Evolutionary conservation across 768 basidiomycete species (phyloP).

Genomic region (Tulasnella sp.): DNA sequence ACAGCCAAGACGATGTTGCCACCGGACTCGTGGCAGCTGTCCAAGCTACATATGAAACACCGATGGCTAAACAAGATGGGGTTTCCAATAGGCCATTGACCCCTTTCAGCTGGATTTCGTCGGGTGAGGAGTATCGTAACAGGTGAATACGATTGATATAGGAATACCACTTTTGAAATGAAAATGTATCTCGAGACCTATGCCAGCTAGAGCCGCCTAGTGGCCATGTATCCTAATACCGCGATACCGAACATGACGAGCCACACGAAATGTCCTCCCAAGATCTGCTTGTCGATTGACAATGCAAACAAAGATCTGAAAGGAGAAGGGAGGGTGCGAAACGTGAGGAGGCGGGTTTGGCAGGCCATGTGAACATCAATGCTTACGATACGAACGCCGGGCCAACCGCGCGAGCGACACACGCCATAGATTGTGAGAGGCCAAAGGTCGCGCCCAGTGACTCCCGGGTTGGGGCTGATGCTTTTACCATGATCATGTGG

Average conservation of each 20-base stretch:
- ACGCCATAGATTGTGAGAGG: constrained; percentile 27
- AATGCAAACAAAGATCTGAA: constrained; percentile 7
- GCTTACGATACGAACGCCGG: constrained; percentile 24
- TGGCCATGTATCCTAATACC: neutral
- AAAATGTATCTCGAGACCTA: too few relatives aligned
- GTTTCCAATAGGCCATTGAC: too few relatives aligned
- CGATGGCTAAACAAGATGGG: too few relatives aligned
- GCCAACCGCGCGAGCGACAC: constrained; percentile 23
- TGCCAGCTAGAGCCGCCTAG: too few relatives aligned
- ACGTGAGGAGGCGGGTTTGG: neutral
- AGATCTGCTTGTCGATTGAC: constrained; percentile 11
- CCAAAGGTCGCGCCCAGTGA: constrained; percentile 29
- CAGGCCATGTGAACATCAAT: neutral
- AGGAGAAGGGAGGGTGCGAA: neutral
- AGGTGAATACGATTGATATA: too few relatives aligned
- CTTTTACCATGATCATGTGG: constrained; percentile 29
- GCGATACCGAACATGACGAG: constrained; percentile 6
- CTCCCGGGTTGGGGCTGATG: constrained; percentile 24
- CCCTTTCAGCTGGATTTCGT: too few relatives aligned
- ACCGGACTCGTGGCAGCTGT: too few relatives aligned
- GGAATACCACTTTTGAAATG: too few relatives aligned
- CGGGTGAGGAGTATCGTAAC: too few relatives aligned
- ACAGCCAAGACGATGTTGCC: too few relatives aligned
- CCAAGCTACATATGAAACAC: too few relatives aligned
- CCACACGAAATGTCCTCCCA: constrained; percentile 7